phyloP scores from a whole-genome alignment of 2,329 filamentous ascomycete genomes.

The Ophiocordyceps camponoti-saundersi region DNA sequence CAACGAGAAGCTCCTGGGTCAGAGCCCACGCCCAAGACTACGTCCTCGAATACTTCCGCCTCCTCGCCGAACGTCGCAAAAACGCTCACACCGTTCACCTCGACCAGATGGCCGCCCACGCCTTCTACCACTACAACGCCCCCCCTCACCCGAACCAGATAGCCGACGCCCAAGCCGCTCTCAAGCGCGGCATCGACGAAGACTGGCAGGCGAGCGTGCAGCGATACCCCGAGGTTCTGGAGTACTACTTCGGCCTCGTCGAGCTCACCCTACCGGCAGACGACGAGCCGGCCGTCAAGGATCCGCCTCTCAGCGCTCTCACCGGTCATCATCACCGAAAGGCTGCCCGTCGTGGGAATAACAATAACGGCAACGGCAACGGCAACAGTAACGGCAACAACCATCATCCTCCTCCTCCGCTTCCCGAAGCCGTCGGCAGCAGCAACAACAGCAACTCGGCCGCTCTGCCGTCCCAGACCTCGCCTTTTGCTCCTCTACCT shows the following conservation, averaged over 20 bases:
- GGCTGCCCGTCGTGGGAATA: constrained; percentile 20
- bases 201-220: constrained; percentile 64
- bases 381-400: no score
- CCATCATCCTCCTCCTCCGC: no score
- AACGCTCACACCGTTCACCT: constrained; percentile 36
- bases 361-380: no score
- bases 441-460: constrained; percentile 5
- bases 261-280: constrained; percentile 48
- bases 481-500: constrained; percentile 4
- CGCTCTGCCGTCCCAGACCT: constrained; percentile 1
- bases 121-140: constrained; percentile 39
- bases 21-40: constrained; percentile 49
- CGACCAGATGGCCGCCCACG: constrained; percentile 35
- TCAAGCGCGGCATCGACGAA: constrained; percentile 61
- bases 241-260: constrained; percentile 63
- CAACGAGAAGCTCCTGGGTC: constrained; percentile 40
- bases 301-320: constrained; percentile 40
- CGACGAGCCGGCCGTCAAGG: constrained; percentile 38
- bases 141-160: constrained; percentile 46
- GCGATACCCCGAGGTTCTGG: constrained; percentile 64
- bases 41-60: constrained; percentile 47
- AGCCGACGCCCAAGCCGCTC: constrained; percentile 41
- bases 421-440: constrained; percentile 17
- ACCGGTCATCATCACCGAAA: constrained; percentile 25
- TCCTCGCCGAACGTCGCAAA: constrained; percentile 44